These are phyloP conservation scores for Myrica gale DNA, from an alignment of 306 rosid species.

Conservation along the genomic window DNA sequence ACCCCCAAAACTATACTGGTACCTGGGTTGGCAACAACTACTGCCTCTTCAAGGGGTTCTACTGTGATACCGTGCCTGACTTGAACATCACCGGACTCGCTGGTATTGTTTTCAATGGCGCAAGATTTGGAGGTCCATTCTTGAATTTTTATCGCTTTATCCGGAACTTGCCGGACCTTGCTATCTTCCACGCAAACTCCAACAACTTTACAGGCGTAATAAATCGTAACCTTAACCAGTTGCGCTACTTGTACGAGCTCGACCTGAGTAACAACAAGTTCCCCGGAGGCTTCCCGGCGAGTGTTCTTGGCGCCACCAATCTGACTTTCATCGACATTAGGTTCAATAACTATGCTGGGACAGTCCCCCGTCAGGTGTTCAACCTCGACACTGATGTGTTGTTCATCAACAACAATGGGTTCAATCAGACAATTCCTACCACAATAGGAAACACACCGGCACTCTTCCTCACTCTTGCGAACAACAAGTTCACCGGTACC, in stretches of 20 bases:
- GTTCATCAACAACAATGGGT: conserved; percentile 41
- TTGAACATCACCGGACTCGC: conserved; percentile 43
- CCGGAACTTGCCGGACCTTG: conserved; percentile 39
- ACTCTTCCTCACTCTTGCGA: conserved; percentile 35
- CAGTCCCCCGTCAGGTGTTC: conserved; percentile 26
- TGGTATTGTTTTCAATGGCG: conserved; percentile 38
- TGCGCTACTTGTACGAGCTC: conserved; percentile 38
- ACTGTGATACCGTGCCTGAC: conserved; percentile 44
- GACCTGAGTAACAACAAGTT: conserved; percentile 45
- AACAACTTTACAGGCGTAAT: conserved; percentile 37
- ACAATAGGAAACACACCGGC: conserved; percentile 45
- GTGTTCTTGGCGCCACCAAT: conserved; percentile 31
- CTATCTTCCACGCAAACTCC: conserved; percentile 40
- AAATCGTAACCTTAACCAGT: conserved; percentile 15
- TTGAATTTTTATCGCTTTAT: conserved; percentile 44
- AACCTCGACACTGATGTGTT: conserved; percentile 39
- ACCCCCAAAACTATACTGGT: conserved; percentile 34
- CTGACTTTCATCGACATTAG: conserved; percentile 39
- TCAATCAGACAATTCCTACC: conserved; percentile 23
- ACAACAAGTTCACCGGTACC: conserved; percentile 34
- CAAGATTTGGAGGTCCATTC: conserved; percentile 36
- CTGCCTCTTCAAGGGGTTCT: conserved; percentile 42
- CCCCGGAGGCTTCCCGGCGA: conserved; percentile 34
- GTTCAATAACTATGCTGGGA: conserved; percentile 31
- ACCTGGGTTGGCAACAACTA: conserved; percentile 45